Conservation (phyloP, 257 asterid genomes). For the Solanum peruvianum region DNA sequence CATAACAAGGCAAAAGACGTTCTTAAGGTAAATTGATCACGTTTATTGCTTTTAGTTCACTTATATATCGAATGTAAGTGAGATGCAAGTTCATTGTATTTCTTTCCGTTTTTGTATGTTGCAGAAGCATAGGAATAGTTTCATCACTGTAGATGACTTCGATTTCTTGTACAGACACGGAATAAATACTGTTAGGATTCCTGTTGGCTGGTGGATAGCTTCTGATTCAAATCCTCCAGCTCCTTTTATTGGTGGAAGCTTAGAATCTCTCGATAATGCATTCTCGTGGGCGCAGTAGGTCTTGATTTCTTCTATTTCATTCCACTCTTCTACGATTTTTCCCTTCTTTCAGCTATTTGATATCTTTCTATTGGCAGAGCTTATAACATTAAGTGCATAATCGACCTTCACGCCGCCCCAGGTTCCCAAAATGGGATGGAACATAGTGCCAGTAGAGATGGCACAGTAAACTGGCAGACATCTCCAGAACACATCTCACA, state of each 20-base stretch:
- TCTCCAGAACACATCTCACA: conserved; percentile 35
- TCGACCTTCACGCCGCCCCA: conserved; percentile 86
- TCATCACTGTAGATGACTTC: conserved; percentile 61
- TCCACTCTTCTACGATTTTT: not conserved
- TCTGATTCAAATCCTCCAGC: conserved; percentile 63
- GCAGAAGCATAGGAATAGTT: conserved; percentile 69
- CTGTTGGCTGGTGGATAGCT: conserved; percentile 96
- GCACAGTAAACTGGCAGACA: conserved; percentile 63
- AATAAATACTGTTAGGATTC: conserved; percentile 70
- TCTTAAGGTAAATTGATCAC: conserved; percentile 30
- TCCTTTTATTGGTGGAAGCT: conserved; percentile 59
- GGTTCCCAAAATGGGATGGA: conserved; percentile 88
- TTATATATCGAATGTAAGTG: not conserved
- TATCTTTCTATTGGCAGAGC: conserved; percentile 29
- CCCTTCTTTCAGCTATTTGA: not conserved
- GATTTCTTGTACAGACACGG: conserved; percentile 58
- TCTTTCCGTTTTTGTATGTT: not conserved
- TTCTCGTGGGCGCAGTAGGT: conserved; percentile 84
- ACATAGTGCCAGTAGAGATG: conserved; percentile 84
- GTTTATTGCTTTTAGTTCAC: not conserved
- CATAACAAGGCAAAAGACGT: conserved; percentile 44
- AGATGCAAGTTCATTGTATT: not conserved
- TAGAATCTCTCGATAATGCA: conserved; percentile 79
- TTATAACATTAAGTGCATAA: conserved; percentile 57
- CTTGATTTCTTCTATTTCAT: not conserved